A percentile compares a stretch with the other conserved stretches of the same genome.
Evolutionary conservation across 371 early-diverging fungal genomes (phyloP).

Genomic region (Rozella allomycis): DNA sequence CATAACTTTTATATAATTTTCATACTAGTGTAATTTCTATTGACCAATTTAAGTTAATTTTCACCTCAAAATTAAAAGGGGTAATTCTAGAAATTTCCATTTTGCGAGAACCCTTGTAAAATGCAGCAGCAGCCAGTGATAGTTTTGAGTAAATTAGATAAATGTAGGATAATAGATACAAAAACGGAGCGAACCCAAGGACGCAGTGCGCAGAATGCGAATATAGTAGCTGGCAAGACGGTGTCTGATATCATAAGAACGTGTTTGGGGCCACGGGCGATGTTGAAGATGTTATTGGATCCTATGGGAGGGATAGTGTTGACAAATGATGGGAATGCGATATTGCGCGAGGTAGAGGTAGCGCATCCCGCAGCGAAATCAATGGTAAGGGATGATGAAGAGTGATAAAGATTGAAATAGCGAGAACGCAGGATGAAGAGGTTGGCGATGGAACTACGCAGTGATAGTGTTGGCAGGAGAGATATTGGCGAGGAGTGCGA

Average conservation of each 20-base stretch:
- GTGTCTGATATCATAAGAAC: slow-evolving; percentile 96
- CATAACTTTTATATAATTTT: too few species aligned
- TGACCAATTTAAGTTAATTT: too few species aligned
- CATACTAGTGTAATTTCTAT: too few species aligned
- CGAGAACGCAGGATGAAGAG: slow-evolving; percentile 99
- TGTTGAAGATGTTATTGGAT: slow-evolving; percentile 99
- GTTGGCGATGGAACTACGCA: slow-evolving; percentile 99
- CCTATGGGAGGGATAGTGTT: slow-evolving; percentile 98
- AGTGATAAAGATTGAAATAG: slow-evolving; percentile 98
- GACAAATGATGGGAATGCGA: slow-evolving; percentile 99
- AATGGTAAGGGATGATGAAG: too few species aligned
- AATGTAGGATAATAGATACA: slow-evolving; percentile 34
- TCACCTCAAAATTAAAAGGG: too few species aligned
- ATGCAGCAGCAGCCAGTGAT: slow-evolving; percentile 1
- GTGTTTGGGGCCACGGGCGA: slow-evolving; percentile 96
- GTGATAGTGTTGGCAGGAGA: slow-evolving; percentile 54
- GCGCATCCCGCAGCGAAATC: slow-evolving; percentile 98
- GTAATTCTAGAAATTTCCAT: too few species aligned
- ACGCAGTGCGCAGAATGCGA: slow-evolving; percentile 86
- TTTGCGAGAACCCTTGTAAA: too few species aligned
- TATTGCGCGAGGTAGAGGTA: slow-evolving; percentile 97
- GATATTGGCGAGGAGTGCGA: slow-evolving; percentile 69
- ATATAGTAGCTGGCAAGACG: slow-evolving; percentile 92
- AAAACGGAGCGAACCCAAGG: slow-evolving; percentile 87
- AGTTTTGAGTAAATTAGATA: background rate